Percentiles rank a stretch among this genome's conserved stretches.
Conservation (phyloP, 2,329 filamentous ascomycete genomes). For the Sclerotinia trifoliorum region DNA sequence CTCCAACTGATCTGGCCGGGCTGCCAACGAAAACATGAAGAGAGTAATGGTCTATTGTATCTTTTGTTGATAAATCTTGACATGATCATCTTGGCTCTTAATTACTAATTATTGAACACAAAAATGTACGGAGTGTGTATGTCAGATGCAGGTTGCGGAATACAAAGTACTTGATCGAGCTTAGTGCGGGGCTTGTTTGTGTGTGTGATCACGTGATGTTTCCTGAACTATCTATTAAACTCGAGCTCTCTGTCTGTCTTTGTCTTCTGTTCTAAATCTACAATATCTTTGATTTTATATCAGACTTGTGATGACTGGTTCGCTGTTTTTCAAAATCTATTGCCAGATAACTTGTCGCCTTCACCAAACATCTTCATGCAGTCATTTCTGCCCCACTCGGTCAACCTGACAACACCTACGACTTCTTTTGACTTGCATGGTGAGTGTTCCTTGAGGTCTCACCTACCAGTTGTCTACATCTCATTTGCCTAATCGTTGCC, state of each 20-base stretch:
- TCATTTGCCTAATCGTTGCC: no score
- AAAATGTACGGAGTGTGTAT: not conserved
- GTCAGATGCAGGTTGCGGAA: not conserved
- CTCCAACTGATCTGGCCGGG: not conserved
- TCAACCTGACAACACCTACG: not conserved
- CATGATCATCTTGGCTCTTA: not conserved
- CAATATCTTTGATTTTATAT: not conserved
- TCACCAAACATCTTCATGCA: not conserved
- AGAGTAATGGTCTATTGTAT: not conserved
- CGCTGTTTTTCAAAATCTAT: rapidly evolving
- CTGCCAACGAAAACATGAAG: not conserved
- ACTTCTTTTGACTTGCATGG: not conserved
- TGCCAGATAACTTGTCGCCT: not conserved
- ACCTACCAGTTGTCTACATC: not conserved
- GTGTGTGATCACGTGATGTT: not conserved
- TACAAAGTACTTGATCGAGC: conserved; percentile 10
- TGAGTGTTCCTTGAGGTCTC: not conserved
- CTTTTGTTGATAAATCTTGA: not conserved
- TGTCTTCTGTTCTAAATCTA: not conserved
- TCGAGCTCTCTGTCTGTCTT: not conserved
- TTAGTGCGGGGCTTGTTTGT: not conserved
- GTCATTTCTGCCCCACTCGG: not conserved
- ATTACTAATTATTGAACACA: not conserved
- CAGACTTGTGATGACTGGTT: no score
- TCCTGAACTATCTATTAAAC: not conserved